Evolutionary conservation across 2,329 filamentous ascomycete species (phyloP).

Genomic region (Rhytidhysteron rufulum): DNA sequence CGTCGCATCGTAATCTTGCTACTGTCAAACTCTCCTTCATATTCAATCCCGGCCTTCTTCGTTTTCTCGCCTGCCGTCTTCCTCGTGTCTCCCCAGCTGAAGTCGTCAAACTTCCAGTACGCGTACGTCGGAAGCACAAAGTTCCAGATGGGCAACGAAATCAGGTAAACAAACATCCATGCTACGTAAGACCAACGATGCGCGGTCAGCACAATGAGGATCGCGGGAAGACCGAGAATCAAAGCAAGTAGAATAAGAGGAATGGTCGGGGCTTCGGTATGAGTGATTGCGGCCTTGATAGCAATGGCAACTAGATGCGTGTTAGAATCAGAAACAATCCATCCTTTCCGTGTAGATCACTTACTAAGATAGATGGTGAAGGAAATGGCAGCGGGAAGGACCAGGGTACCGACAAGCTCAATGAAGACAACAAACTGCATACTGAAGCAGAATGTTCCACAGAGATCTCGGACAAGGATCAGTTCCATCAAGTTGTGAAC

Average conservation of each 20-base stretch:
- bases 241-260: constrained; percentile 83
- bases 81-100: constrained; percentile 96
- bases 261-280: constrained; percentile 69
- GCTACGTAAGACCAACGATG: constrained; percentile 87
- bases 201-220: constrained; percentile 89
- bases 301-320: constrained; percentile 76
- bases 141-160: constrained; percentile 95
- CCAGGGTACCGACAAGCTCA: constrained; percentile 89
- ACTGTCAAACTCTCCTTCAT: constrained; percentile 94
- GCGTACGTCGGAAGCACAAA: constrained; percentile 91
- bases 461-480: constrained; percentile 89
- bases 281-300: constrained; percentile 61
- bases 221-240: constrained; percentile 87
- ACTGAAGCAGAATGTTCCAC: constrained; percentile 98
- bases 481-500: constrained; percentile 99
- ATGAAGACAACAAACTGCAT: constrained; percentile 99
- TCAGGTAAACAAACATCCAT: constrained; percentile 96
- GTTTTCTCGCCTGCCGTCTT: constrained; percentile 90
- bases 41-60: constrained; percentile 81
- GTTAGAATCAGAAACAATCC: too few relatives aligned
- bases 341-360: too few relatives aligned
- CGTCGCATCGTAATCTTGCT: constrained; percentile 99
- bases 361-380: constrained; percentile 95
- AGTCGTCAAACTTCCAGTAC: constrained; percentile 99
- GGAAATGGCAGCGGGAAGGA: constrained; percentile 90